Evolutionary conservation across 2,329 filamentous ascomycete genomes (phyloP), one percentile per base, ranked within the genome.

Genomic region (Pleomassaria siparia): DNA sequence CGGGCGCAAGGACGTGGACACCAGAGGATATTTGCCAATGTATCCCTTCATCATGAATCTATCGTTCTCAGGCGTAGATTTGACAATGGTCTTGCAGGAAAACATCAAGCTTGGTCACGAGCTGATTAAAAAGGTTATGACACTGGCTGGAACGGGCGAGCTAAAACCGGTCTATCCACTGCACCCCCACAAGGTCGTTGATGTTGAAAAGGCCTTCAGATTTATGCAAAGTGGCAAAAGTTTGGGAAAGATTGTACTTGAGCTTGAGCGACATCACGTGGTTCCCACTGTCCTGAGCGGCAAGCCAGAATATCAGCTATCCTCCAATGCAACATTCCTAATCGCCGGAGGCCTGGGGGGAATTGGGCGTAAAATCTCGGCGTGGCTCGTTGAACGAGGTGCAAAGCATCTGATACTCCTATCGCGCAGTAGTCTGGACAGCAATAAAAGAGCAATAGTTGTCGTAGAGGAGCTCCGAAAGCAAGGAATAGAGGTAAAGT

Each of bases 131-230:
- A 20, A 18, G 11, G 32, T 42, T n/a, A 18, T 51, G 13, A 18
- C 43, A 8, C 16, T 51, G 18, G 10, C 44, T 3, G 21, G 4
- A 1, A 10, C 35, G 10, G 36, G 32, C 10, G 29, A 25, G 4
- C 8, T 55, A 7, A 32, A 22, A 15, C 15, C 29, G 4, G 22
- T 43, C 10, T 1, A 43, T 11, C 58, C 58, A 7, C 36, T 58
- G 5, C 28, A 45, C 15, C 45, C 56, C 2, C 42, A 44, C n/a
- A 22, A 26, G 6, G 24, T 57, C 11, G 25, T 35, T 1, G 21
- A 55, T 20, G 29, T 53, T 1, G 55, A 61, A 41, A 24, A 50
- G 10, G 56, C 55, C 3, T 59, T 58, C 33, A 25, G 58, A 13
- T 25, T 41, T 25, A 21, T 61, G 16, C 53, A 59, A 41, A 48